A percentile compares a stretch with the other conserved stretches of the same genome.
phyloP scores from a whole-genome alignment of 129 eudicot species.

The Escallonia rubra region DNA sequence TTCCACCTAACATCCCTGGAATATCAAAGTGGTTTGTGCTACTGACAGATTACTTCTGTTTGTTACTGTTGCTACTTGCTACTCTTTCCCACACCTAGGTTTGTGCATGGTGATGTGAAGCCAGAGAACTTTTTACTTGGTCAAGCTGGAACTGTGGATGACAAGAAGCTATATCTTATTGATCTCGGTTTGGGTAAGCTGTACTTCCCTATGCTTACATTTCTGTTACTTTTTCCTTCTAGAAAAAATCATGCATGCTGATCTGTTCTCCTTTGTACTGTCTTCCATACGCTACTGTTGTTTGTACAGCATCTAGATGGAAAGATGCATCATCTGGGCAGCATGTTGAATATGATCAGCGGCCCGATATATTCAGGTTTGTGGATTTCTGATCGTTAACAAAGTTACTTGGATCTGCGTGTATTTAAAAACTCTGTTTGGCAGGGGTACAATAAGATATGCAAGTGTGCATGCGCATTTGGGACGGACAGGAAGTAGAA shows the following conservation, averaged over 20 bases:
- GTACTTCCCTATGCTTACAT: background rate
- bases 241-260: background rate
- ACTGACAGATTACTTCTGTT: constrained; percentile 2
- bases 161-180: constrained; percentile 90
- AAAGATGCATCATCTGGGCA: constrained; percentile 88
- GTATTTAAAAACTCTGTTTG: constrained; percentile 5
- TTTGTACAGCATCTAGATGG: constrained; percentile 87
- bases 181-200: constrained; percentile 96
- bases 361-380: constrained; percentile 97
- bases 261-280: background rate
- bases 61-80: background rate
- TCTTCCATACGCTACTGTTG: constrained; percentile 7
- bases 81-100: constrained; percentile 29
- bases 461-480: constrained; percentile 99
- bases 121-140: constrained; percentile 99
- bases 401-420: background rate
- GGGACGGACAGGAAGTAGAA: constrained; percentile 98
- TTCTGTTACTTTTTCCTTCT: background rate
- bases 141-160: constrained; percentile 87
- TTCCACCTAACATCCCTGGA: background rate
- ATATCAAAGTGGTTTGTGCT: background rate
- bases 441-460: constrained; percentile 97
- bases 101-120: constrained; percentile 99
- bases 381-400: constrained; percentile 14
- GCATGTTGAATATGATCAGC: constrained; percentile 96